phyloP scores from a whole-genome alignment of 2,329 filamentous ascomycete genomes.

The Keithomyces neogunnii region DNA sequence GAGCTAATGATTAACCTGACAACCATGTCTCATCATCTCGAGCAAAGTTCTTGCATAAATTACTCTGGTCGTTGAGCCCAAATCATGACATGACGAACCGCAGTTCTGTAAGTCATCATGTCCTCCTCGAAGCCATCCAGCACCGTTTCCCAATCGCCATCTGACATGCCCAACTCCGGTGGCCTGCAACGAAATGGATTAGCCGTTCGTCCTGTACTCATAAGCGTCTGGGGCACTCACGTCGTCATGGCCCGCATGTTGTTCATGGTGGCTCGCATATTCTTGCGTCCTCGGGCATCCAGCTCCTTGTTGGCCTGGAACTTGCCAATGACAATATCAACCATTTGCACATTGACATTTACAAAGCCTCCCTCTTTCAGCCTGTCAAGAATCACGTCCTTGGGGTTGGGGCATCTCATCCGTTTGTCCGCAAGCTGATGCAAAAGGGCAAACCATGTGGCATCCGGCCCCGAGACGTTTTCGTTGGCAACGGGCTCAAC shows the following conservation, averaged over 20 bases:
- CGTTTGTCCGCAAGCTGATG: constrained; percentile 3
- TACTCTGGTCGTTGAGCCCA: constrained; percentile 4
- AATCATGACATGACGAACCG: constrained; percentile 4
- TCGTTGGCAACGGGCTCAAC: constrained; percentile 7
- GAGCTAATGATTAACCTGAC: too few species aligned
- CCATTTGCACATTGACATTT: constrained; percentile 1
- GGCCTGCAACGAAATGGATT: neutral
- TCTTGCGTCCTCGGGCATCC: constrained; percentile 4
- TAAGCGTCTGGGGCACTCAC: neutral
- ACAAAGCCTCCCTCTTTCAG: neutral
- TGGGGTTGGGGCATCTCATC: constrained; percentile 4
- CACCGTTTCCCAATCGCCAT: neutral
- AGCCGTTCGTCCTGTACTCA: too few species aligned
- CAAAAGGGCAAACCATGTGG: constrained; percentile 3
- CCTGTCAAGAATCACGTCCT: neutral
- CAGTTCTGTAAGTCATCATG: constrained; percentile 1
- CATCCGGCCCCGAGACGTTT: constrained; percentile 4
- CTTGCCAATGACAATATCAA: constrained; percentile 6
- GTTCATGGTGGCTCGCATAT: constrained; percentile 3
- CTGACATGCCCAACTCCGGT: neutral
- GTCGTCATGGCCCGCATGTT: constrained; percentile 3
- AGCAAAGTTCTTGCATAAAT: neutral
- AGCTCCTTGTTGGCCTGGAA: constrained; percentile 4
- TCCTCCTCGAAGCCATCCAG: constrained; percentile 2
- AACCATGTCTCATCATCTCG: too few species aligned